phyloP scores from a whole-genome alignment of 1,284 basidiomycete species.

The Porphyrellus sp. region DNA sequence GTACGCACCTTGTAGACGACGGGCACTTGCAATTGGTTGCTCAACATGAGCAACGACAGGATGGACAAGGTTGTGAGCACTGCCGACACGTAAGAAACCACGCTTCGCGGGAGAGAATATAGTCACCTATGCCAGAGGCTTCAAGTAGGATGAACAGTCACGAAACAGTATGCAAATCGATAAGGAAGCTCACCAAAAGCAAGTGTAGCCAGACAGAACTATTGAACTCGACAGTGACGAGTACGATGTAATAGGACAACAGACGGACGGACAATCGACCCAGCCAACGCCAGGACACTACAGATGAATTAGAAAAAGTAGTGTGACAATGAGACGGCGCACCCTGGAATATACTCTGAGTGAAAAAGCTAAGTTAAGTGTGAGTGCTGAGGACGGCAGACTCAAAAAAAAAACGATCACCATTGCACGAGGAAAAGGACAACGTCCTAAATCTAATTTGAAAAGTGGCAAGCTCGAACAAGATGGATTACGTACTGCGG shows the following conservation, averaged over 20 bases:
- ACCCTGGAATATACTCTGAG: slow-evolving; percentile 16
- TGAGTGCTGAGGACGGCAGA: neutral
- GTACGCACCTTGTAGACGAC: slow-evolving; percentile 9
- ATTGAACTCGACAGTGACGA: neutral
- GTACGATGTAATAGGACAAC: neutral
- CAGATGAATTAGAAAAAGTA: neutral
- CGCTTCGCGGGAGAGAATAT: neutral
- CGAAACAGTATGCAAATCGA: neutral
- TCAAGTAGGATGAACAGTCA: neutral
- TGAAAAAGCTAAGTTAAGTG: slow-evolving; percentile 13
- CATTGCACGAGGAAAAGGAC: slow-evolving; percentile 20
- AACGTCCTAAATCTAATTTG: slow-evolving; percentile 1
- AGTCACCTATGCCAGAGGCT: slow-evolving; percentile 15
- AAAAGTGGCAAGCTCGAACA: neutral
- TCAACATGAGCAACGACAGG: neutral
- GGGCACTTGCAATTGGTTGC: neutral
- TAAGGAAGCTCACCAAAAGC: slow-evolving; percentile 15
- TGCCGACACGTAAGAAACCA: neutral
- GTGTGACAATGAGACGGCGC: neutral
- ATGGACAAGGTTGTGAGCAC: slow-evolving; percentile 8
- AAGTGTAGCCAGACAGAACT: slow-evolving; percentile 6
- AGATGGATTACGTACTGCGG: slow-evolving; percentile 7
- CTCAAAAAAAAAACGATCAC: slow-evolving; percentile 1
- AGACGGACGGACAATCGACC: slow-evolving; percentile 10
- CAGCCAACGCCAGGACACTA: slow-evolving; percentile 14